Evolutionary conservation across 331 rosid genomes (phyloP), one percentile per base, ranked within the genome.

Genomic region (Malus hybrid): DNA sequence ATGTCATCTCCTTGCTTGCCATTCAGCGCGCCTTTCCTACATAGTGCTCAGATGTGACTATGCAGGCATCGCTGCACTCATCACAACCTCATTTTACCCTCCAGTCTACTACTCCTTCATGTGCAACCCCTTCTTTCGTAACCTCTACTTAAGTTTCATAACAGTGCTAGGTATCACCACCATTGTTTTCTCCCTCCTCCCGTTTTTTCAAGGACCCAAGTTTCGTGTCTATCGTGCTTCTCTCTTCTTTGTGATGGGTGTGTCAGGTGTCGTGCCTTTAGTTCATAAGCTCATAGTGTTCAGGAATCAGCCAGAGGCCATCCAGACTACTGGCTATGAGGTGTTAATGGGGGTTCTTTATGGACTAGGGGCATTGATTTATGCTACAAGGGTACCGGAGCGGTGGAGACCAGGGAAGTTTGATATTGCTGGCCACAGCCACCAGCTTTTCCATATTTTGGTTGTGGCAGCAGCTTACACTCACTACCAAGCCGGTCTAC

Each of bases 401-500:
- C 81, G 91, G 60, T 87, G 88, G 88, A 80, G 63, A 83, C 89
- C 90, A 2, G 95, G 92, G 19, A 84, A 77, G 79, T 86, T 89
- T 81, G 94, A 85, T 71, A 79, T 87, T 74, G 92, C 89, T 13
- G 90, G 90, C 18, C 80, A 85, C 46, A 82, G 92, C 69, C 92
- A 87, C 78, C 92, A 86, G 68, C 74, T 87, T 36, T 89, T 89
- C 60, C 89, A 87, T 85, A 74, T 89, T 20, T 68, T 89, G 76
- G 89, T 87, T 78, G 93, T 89, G 70, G 91, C 91, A 2, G 93
- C 81, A 46, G 91, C 93, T 50, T 87, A 83, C 75, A 83, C 87
- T 7, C 93, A 89, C 67, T 87, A 87, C 33, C 84, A 3, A 3
- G 87, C 78, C 10, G 93, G 91, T 0, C 82, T 87, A 6, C 15